These are phyloP conservation scores for Eucalyptus tenuipes DNA, from an alignment of 345 rosid species.

Conservation along the genomic window DNA sequence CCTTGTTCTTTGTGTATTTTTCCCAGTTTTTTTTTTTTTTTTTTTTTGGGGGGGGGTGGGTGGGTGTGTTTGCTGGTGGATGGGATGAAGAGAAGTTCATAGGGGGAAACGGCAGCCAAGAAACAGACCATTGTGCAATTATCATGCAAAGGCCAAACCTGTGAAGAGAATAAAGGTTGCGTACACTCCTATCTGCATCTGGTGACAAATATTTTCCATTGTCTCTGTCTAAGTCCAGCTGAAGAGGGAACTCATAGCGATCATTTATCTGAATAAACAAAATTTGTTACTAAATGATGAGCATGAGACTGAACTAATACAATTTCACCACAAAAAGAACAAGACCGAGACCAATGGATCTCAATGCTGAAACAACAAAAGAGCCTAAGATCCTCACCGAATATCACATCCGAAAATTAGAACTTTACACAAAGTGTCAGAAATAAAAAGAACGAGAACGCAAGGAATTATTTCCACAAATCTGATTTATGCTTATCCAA, in stretches of 20 bases:
- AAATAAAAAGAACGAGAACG: not conserved
- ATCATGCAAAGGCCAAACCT: slow-evolving; percentile 26
- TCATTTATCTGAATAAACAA: slow-evolving; percentile 59
- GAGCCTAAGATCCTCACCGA: not conserved
- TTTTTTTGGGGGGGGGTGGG: rapidly evolving
- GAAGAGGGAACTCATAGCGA: slow-evolving; percentile 91
- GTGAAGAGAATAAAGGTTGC: slow-evolving; percentile 88
- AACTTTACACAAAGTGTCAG: not conserved
- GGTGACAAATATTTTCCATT: slow-evolving; percentile 81
- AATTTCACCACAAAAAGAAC: not conserved
- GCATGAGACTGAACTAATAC: not conserved
- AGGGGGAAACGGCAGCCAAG: not conserved
- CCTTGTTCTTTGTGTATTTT: not conserved
- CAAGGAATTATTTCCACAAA: not conserved
- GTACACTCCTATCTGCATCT: slow-evolving; percentile 80
- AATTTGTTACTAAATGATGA: not conserved
- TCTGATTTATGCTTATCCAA: not conserved
- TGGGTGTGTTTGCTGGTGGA: not conserved
- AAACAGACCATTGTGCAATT: not conserved
- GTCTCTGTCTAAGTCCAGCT: slow-evolving; percentile 92
- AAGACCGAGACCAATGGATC: not conserved
- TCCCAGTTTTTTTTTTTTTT: not conserved
- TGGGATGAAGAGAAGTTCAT: not conserved
- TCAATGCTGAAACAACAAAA: not conserved
- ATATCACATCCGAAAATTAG: not conserved